phyloP scores from a whole-genome alignment of 495 filamentous ascomycete genomes.

The Podospora pseudoanserina region DNA sequence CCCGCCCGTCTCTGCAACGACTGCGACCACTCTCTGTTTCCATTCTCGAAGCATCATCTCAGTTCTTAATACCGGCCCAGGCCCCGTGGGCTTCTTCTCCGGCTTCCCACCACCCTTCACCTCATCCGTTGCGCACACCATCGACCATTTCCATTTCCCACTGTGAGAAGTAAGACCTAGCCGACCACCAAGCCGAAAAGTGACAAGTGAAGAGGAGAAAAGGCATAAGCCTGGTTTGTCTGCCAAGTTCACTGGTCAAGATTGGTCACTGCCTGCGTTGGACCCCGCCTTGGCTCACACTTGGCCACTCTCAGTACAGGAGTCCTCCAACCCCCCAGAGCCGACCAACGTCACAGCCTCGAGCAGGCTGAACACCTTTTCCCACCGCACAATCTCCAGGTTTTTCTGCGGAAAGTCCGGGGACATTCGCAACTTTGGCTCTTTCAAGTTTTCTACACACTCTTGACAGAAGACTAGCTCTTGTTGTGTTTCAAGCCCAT shows the following conservation, averaged over 20 bases:
- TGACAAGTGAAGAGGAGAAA: conserved; percentile 4
- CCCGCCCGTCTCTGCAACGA: conserved; percentile 11
- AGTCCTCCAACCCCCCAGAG: conserved; percentile 13
- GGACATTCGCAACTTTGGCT: neutral
- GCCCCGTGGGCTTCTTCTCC: conserved; percentile 7
- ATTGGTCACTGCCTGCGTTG: conserved; percentile 13
- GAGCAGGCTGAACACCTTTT: conserved; percentile 14
- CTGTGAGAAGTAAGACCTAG: conserved; percentile 1
- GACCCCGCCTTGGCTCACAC: conserved; percentile 13
- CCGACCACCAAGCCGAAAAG: neutral
- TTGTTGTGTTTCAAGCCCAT: neutral
- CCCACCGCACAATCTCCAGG: neutral
- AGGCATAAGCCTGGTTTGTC: conserved; percentile 5
- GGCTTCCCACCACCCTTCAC: neutral
- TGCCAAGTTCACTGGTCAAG: conserved; percentile 20
- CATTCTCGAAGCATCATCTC: neutral
- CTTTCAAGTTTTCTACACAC: conserved; percentile 1
- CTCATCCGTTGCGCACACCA: neutral
- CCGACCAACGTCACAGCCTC: conserved; percentile 22
- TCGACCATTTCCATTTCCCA: no score
- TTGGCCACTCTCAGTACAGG: conserved; percentile 5
- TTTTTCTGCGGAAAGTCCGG: neutral
- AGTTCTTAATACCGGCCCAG: conserved; percentile 10
- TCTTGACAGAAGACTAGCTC: neutral
- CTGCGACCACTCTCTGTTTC: neutral